A percentile compares a stretch with the other conserved stretches of the same genome.
phyloP scores from a whole-genome alignment of 1,284 basidiomycete species.

The Chiua sp. region DNA sequence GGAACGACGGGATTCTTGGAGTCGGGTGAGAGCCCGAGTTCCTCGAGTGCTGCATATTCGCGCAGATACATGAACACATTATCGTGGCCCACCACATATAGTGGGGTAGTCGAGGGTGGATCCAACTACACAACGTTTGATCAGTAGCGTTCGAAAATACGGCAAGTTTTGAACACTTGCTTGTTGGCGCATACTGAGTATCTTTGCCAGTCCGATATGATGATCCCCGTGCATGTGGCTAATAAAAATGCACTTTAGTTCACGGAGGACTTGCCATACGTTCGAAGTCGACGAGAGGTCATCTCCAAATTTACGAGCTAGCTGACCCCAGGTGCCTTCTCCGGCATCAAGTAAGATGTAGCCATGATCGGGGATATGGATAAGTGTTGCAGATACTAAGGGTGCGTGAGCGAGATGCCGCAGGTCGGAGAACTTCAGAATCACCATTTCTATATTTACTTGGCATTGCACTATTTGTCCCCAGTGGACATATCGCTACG shows the following conservation, averaged over 20 bases:
- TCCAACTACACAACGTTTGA: conserved; percentile 50
- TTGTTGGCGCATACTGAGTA: conserved; percentile 75
- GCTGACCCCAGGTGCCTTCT: conserved; percentile 92
- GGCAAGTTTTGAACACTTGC: conserved; percentile 54
- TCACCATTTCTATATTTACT: conserved; percentile 85
- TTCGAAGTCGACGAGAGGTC: conserved; percentile 44
- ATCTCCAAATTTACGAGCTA: conserved; percentile 80
- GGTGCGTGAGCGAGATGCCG: conserved; percentile 1
- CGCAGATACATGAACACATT: conserved; percentile 64
- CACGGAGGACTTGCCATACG: conserved; percentile 67
- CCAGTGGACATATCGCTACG: conserved; percentile 79
- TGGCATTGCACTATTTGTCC: conserved; percentile 89
- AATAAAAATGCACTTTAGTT: conserved; percentile 83
- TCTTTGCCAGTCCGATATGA: conserved; percentile 81
- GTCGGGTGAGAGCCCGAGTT: conserved; percentile 62
- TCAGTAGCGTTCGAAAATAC: neutral
- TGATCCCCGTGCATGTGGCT: conserved; percentile 96
- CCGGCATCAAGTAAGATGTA: conserved; percentile 88
- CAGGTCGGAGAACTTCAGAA: conserved; percentile 17
- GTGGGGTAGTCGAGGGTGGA: conserved; percentile 59
- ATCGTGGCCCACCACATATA: conserved; percentile 74
- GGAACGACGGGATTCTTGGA: conserved; percentile 56
- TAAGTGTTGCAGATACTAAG: conserved; percentile 77
- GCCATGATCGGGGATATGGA: conserved; percentile 72
- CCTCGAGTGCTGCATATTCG: conserved; percentile 69